Conservation (phyloP, 345 rosid species). For the Kernera saxatilis region DNA sequence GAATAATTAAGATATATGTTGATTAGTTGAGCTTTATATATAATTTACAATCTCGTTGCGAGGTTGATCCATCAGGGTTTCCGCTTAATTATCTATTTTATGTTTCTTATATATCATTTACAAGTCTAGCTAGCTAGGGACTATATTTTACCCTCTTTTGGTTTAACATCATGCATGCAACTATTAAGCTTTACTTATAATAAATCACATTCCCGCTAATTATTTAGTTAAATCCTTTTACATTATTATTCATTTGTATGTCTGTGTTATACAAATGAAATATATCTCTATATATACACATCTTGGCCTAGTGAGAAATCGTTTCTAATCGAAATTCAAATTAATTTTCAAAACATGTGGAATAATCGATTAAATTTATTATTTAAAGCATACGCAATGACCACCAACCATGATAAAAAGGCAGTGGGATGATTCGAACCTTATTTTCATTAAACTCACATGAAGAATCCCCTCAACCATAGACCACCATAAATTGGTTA, state of each 20-base stretch:
- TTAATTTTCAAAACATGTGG: background rate
- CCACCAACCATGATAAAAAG: background rate
- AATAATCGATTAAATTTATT: background rate
- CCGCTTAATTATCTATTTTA: constrained; percentile 5
- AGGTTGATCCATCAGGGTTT: constrained; percentile 9
- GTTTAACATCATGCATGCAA: constrained; percentile 19
- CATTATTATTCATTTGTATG: background rate
- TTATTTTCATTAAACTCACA: background rate
- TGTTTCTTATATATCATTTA: constrained; percentile 6
- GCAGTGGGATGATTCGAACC: background rate
- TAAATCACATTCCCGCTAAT: constrained; percentile 7
- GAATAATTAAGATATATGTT: constrained; percentile 21
- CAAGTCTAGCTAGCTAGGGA: constrained; percentile 9
- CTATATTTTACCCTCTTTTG: constrained; percentile 19
- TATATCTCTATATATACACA: background rate
- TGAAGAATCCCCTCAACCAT: background rate
- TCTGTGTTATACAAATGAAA: background rate
- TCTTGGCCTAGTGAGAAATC: background rate
- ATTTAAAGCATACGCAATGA: background rate
- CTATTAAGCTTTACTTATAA: constrained; percentile 14
- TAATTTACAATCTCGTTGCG: constrained; percentile 8
- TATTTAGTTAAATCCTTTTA: background rate
- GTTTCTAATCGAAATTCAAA: background rate
- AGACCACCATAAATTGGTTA: background rate
- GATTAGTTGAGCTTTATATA: background rate